A percentile compares a stretch with the other conserved stretches of the same genome.
phyloP scores from a whole-genome alignment of 2,329 filamentous ascomycete genomes.

The Aspergillus quadricinctus region DNA sequence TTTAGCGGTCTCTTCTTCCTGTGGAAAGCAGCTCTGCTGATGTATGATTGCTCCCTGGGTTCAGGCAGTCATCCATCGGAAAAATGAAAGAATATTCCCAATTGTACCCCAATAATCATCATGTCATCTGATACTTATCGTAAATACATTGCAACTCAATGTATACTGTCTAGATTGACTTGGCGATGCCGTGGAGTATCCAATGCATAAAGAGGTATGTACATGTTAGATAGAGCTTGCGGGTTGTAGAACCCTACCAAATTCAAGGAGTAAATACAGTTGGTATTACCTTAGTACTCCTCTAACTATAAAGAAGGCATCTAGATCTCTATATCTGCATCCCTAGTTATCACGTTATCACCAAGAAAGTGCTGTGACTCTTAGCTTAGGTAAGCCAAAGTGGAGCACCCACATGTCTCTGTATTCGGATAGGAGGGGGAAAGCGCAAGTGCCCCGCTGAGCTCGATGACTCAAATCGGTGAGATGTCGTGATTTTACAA shows the following conservation, averaged over 20 bases:
- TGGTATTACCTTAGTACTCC: too few species aligned
- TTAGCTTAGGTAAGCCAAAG: background rate
- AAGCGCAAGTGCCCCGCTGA: background rate
- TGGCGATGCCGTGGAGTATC: background rate
- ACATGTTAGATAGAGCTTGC: too few species aligned
- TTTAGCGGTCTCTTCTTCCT: background rate
- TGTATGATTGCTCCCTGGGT: background rate
- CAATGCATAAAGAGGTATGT: background rate
- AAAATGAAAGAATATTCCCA: background rate
- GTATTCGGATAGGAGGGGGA: background rate
- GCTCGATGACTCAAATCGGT: background rate
- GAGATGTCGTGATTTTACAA: background rate
- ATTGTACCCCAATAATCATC: background rate
- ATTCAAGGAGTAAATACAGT: too few species aligned
- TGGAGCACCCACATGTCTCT: background rate
- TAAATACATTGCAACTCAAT: background rate
- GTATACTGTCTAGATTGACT: background rate
- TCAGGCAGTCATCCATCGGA: background rate
- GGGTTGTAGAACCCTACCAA: too few species aligned
- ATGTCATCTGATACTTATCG: background rate
- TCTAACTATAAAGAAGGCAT: too few species aligned
- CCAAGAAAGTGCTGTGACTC: background rate
- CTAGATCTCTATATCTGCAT: too few species aligned
- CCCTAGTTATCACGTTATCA: too few species aligned
- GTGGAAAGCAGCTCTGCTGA: background rate